Evolutionary conservation across 148 eudicot species (phyloP).

Genomic region (Rhododendron vialii): DNA sequence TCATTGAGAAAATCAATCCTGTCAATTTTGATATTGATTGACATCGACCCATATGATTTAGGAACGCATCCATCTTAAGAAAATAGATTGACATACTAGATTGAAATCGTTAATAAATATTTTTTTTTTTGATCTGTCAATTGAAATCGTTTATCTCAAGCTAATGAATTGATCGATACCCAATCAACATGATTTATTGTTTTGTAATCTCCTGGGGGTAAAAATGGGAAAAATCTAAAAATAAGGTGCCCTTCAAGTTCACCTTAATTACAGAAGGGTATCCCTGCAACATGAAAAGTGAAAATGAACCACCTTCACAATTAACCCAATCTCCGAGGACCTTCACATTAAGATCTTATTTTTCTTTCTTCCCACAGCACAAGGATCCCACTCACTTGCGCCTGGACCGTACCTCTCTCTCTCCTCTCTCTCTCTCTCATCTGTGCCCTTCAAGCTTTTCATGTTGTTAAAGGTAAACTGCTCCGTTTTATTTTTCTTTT

Average conservation of each 20-base stretch:
- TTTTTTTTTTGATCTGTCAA: too few relatives aligned
- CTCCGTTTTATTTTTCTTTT: neutral
- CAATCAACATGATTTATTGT: too few relatives aligned
- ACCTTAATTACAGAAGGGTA: neutral
- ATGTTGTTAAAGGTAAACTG: neutral
- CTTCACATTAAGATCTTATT: neutral
- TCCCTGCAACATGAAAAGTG: neutral
- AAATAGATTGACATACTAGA: too few relatives aligned
- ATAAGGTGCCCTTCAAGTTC: neutral
- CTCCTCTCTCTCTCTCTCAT: neutral
- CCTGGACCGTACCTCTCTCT: neutral
- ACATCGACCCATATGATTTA: too few relatives aligned
- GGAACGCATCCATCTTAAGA: too few relatives aligned
- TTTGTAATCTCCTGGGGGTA: neutral
- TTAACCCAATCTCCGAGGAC: neutral
- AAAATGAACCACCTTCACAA: neutral
- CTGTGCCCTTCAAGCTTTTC: neutral
- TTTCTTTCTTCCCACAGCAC: neutral
- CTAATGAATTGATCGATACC: too few relatives aligned
- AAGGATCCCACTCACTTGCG: neutral
- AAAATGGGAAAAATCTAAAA: neutral
- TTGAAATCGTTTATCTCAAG: too few relatives aligned
- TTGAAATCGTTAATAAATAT: too few relatives aligned
- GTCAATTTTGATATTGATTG: too few relatives aligned
- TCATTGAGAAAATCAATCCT: too few relatives aligned